Conservation (phyloP, 2,329 filamentous ascomycete species). For the Alternaria solani region DNA sequence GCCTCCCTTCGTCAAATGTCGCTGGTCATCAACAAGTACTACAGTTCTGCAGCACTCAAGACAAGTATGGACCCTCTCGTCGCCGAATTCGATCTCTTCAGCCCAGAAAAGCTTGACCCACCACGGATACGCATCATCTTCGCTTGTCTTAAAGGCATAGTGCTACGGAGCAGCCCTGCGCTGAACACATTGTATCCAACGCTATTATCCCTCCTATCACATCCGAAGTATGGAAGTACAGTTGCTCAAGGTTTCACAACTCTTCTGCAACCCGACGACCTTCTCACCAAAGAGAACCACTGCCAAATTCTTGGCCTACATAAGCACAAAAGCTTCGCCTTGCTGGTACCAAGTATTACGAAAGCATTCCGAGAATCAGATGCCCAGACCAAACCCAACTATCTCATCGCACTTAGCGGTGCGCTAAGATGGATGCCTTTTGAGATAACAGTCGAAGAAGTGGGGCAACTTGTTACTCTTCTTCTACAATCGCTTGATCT, state of each 20-base stretch:
- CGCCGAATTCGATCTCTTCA: constrained; percentile 42
- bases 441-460: constrained; percentile 66
- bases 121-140: constrained; percentile 64
- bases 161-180: constrained; percentile 62
- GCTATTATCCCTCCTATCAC: constrained; percentile 61
- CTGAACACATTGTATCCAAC: constrained; percentile 53
- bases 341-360: constrained; percentile 65
- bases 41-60: constrained; percentile 52
- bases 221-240: constrained; percentile 58
- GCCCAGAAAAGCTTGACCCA: constrained; percentile 42
- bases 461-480: constrained; percentile 65
- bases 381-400: constrained; percentile 63
- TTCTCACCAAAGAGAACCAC: constrained; percentile 67
- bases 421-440: constrained; percentile 68
- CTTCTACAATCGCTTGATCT: constrained; percentile 71
- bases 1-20: constrained; percentile 55
- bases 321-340: constrained; percentile 70
- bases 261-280: constrained; percentile 67
- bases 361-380: constrained; percentile 59
- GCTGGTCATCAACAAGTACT: constrained; percentile 59
- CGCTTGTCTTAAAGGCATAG: constrained; percentile 67
- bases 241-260: constrained; percentile 66
- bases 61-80: constrained; percentile 52
- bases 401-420: constrained; percentile 69
- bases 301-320: constrained; percentile 68